phyloP scores from a whole-genome alignment of 371 early-diverging fungal species.

The Mucor sp. region DNA sequence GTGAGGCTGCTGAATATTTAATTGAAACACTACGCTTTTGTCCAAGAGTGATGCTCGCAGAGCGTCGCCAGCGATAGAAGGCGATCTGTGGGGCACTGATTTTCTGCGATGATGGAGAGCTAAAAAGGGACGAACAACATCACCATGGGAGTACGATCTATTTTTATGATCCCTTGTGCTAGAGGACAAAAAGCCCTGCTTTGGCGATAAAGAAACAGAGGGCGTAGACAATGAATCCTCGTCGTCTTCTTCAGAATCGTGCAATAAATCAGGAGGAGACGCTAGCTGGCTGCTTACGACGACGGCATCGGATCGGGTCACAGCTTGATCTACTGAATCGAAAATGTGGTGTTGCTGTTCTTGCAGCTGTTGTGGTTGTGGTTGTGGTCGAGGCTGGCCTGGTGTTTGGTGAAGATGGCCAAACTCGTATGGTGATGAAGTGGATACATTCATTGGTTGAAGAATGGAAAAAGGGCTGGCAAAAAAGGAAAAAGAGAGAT shows the following conservation, averaged over 20 bases:
- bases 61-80: slow-evolving; percentile 1
- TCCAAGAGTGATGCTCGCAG: neutral
- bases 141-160: slow-evolving; percentile 1
- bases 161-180: neutral
- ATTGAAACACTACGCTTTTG: slow-evolving; percentile 19
- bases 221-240: slow-evolving; percentile 19
- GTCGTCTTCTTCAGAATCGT: slow-evolving; percentile 16
- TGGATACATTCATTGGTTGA: neutral
- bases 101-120: slow-evolving; percentile 2
- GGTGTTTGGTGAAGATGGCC: neutral
- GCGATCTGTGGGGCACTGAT: slow-evolving; percentile 18
- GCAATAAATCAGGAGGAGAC: slow-evolving; percentile 16
- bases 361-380: neutral
- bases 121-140: slow-evolving; percentile 1
- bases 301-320: slow-evolving; percentile 4
- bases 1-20: neutral
- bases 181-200: slow-evolving; percentile 3
- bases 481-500: neutral
- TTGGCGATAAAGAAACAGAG: slow-evolving; percentile 18
- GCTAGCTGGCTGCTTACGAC: neutral
- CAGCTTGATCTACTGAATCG: neutral
- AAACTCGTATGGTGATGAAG: neutral
- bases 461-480: neutral
- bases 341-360: neutral
- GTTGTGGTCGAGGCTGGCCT: neutral